These are phyloP conservation scores for Beauveria varroae DNA, from an alignment of 2,329 filamentous ascomycete genomes.

Conservation along the genomic window DNA sequence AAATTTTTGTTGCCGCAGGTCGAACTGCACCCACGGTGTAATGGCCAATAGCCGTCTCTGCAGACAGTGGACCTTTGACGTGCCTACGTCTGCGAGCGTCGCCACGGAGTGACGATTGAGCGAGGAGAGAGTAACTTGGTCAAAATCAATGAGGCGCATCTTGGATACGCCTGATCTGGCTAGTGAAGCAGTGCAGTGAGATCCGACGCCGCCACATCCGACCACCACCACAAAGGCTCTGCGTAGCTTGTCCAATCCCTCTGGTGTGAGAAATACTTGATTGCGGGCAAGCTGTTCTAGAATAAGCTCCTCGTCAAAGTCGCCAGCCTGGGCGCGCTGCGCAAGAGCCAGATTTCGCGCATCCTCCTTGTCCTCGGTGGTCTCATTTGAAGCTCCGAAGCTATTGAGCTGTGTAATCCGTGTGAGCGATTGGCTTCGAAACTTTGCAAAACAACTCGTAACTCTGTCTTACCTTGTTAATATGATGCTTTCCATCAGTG, in stretches of 20 bases:
- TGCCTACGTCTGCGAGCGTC: constrained; percentile 87
- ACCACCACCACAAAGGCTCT: constrained; percentile 81
- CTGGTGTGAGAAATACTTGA: constrained; percentile 78
- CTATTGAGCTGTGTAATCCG: constrained; percentile 45
- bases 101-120: constrained; percentile 95
- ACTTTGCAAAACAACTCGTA: not conserved
- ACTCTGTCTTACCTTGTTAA: constrained; percentile 14
- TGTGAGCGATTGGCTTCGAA: constrained; percentile 15
- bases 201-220: constrained; percentile 90
- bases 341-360: constrained; percentile 51
- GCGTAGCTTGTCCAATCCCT: constrained; percentile 72
- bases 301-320: constrained; percentile 72
- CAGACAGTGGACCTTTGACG: constrained; percentile 83
- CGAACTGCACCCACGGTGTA: constrained; percentile 85
- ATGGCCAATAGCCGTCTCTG: constrained; percentile 75
- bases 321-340: constrained; percentile 51
- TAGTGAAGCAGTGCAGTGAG: constrained; percentile 79
- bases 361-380: constrained; percentile 51
- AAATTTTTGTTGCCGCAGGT: constrained; percentile 80
- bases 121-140: constrained; percentile 91
- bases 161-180: constrained; percentile 84
- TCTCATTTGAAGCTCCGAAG: constrained; percentile 46
- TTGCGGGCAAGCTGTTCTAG: constrained; percentile 92
- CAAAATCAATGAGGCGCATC: constrained; percentile 88
- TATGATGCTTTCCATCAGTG: constrained; percentile 15